Percentiles rank a stretch among this genome's conserved stretches.
Conservation (phyloP, 805 yeast species). For the Suhomyces pyralidae region DNA sequence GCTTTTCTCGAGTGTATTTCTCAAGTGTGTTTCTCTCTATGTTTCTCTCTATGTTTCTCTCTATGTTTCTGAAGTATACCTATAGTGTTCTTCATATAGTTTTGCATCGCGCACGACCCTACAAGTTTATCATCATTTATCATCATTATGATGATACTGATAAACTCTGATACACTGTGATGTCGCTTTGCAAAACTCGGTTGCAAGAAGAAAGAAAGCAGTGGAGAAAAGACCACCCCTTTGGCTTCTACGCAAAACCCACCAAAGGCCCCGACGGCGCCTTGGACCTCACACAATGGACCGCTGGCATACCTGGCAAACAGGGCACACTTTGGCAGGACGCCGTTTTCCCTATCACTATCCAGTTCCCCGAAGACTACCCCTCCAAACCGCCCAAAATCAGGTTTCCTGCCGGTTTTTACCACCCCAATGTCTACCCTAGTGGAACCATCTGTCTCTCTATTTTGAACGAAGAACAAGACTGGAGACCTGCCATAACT, state of each 20-base stretch:
- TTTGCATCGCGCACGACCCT: neutral
- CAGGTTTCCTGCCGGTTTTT: slow-evolving; percentile 82
- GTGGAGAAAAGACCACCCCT: slow-evolving; percentile 99
- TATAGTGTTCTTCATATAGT: no score
- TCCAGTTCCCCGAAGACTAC: slow-evolving; percentile 83
- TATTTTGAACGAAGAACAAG: slow-evolving; percentile 90
- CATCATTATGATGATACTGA: no score
- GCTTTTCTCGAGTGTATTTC: no score
- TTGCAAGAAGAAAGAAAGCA: slow-evolving; percentile 94
- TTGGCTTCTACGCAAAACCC: slow-evolving; percentile 95
- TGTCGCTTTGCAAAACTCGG: slow-evolving; percentile 71
- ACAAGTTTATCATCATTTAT: no score
- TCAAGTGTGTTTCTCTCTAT: no score
- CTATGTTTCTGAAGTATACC: no score
- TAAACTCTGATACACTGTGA: no score
- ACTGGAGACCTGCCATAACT: slow-evolving; percentile 97
- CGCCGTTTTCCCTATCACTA: slow-evolving; percentile 82
- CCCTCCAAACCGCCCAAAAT: slow-evolving; percentile 98
- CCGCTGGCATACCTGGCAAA: slow-evolving; percentile 95
- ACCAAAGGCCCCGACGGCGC: slow-evolving; percentile 75
- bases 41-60: no score
- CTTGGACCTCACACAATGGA: slow-evolving; percentile 83
- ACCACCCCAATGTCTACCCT: slow-evolving; percentile 97
- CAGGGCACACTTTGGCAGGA: slow-evolving; percentile 82
- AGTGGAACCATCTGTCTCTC: slow-evolving; percentile 95